phyloP scores from a whole-genome alignment of 2,329 filamentous ascomycete species.

The Fusarium sp. region DNA sequence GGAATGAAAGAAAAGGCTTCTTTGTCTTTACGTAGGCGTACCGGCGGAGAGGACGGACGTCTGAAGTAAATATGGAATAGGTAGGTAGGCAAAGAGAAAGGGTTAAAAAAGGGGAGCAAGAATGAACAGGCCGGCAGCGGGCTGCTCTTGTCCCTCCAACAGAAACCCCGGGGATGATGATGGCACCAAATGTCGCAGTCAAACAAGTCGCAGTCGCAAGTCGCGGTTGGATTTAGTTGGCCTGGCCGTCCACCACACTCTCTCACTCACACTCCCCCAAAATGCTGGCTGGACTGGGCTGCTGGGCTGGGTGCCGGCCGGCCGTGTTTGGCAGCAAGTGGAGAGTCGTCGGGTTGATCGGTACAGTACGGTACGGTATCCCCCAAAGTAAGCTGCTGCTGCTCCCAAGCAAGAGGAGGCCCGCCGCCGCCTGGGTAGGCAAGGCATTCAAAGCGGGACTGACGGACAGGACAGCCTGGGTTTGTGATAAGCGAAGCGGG shows the following conservation, averaged over 20 bases:
- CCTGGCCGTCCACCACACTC: conserved; percentile 5
- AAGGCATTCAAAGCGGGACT: conserved; percentile 28
- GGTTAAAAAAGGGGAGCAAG: conserved; percentile 3
- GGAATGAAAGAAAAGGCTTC: conserved; percentile 11
- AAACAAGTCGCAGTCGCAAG: conserved; percentile 7
- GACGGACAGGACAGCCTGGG: neutral
- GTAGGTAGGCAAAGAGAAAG: neutral
- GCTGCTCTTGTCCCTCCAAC: conserved; percentile 17
- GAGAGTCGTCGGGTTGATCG: conserved; percentile 23
- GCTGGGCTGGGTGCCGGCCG: conserved; percentile 7
- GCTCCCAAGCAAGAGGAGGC: conserved; percentile 8
- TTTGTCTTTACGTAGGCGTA: conserved; percentile 16
- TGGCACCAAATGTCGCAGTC: conserved; percentile 23
- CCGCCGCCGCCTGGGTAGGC: conserved; percentile 17
- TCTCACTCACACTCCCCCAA: neutral
- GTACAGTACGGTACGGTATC: conserved; percentile 4
- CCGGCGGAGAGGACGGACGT: neutral
- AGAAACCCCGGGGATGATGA: conserved; percentile 5
- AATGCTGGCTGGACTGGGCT: neutral
- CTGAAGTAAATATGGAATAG: conserved; percentile 1
- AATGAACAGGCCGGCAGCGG: conserved; percentile 7
- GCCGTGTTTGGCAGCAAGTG: conserved; percentile 29
- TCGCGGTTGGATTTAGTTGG: conserved; percentile 12
- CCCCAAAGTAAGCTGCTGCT: conserved; percentile 16
- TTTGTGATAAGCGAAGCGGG: conserved; percentile 24